Evolutionary conservation across 768 basidiomycete genomes (phyloP).

Genomic region (Basidioascus undulatus): DNA sequence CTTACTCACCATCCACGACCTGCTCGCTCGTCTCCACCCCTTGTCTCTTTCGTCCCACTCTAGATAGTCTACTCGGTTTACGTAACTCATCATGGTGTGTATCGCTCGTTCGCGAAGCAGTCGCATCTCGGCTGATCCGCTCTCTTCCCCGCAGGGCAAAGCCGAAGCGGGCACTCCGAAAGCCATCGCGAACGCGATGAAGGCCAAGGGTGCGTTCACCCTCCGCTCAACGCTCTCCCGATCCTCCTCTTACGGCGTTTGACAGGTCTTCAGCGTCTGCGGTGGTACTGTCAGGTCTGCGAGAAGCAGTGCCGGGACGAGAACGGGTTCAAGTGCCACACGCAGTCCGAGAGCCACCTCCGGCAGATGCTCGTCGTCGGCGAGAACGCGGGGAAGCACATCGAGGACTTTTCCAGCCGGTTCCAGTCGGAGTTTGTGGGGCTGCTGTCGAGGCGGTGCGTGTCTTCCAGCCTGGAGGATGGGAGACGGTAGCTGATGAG

Average conservation of each 20-base stretch:
- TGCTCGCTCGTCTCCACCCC: no score
- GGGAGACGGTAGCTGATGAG: not conserved
- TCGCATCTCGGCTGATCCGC: no score
- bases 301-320: conserved; percentile 96
- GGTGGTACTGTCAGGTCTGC: conserved; percentile 99
- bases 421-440: conserved; percentile 87
- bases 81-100: no score
- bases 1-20: no score
- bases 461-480: not conserved
- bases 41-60: no score
- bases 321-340: conserved; percentile 94
- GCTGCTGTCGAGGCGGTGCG: conserved; percentile 58
- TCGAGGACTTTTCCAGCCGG: conserved; percentile 60
- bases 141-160: no score
- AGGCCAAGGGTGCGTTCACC: conserved; percentile 43
- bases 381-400: conserved; percentile 76
- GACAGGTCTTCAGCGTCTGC: conserved; percentile 64
- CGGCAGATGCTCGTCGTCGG: conserved; percentile 95
- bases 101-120: no score
- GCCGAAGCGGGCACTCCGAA: conserved; percentile 8
- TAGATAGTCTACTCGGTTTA: no score
- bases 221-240: not conserved
- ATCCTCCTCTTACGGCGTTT: no score
- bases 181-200: conserved; percentile 71
- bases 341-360: conserved; percentile 64